Evolutionary conservation across 192 early-diverging fungal species (phyloP), one percentile per base, ranked within the genome.

Genomic region (Hyaloraphidium curvatum): DNA sequence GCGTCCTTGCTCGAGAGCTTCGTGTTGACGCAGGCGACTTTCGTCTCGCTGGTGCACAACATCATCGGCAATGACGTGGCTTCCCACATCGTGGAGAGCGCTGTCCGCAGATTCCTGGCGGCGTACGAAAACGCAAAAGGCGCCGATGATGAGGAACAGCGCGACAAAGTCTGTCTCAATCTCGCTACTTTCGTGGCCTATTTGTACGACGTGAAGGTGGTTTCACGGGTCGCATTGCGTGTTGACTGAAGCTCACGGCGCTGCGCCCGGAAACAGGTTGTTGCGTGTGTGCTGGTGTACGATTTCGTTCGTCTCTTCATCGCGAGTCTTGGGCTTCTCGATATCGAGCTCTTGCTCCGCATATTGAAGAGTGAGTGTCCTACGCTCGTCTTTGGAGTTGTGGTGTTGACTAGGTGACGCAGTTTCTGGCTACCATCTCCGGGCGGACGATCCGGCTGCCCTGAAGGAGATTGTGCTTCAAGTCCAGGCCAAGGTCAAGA

Each of bases 381-480:
- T 14, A 43, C 28, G 0, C 13, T n/a, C 2, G 17, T 33, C 41
- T 39, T 37, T 23, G 35, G 35, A 13, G 11, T 37, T 37, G 35
- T 37, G 35, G 11, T 11, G 35, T 37, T 11, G 11, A 37, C 35
- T 37, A 17, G 35, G 35, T 37, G 11, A 37, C 35, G 35, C 28
- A 72, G 66, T 80, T 14, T 82, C 74, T 39, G 94, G 92, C 26
- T 67, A 74, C 48, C 82, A 92, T 67, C 70, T 98, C 51, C 76
- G 91, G 37, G 62, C 72, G 27, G 94, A 98, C 71, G 94, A 98
- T 61, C 91, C 94, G 17, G 63, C 77, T 11, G 74, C 84, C 1
- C 67, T 98, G 29, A 93, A 93, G 65, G 87, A 93, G 41, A 88
- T 95, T 54, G 83, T 96, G 40, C 61, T 77, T 30, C 63, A 75